Conservation (phyloP, 2,329 filamentous ascomycete species). For the Colletotrichum sp. region DNA sequence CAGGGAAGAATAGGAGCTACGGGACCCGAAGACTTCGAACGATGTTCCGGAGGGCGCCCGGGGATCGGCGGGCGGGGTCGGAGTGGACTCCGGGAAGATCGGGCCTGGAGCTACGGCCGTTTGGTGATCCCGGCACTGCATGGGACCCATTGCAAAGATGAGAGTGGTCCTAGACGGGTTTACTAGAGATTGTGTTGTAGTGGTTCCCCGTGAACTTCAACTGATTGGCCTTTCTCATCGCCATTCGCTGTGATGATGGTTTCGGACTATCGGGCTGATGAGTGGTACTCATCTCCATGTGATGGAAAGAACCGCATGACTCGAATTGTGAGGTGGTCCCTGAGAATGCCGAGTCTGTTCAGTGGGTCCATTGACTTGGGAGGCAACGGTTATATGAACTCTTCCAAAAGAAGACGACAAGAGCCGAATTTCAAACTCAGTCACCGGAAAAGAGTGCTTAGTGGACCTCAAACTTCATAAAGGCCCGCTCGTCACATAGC, state of each 20-base stretch:
- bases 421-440: neutral
- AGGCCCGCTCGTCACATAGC: neutral
- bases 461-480: neutral
- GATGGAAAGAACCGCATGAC: neutral
- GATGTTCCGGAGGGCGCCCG: neutral
- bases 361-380: neutral
- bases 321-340: neutral
- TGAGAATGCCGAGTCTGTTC: neutral
- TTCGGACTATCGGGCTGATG: neutral
- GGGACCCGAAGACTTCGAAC: neutral
- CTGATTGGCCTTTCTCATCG: neutral
- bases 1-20: neutral
- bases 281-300: neutral
- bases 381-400: neutral
- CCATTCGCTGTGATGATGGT: neutral
- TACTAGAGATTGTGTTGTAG: neutral
- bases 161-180: neutral
- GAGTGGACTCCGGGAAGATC: neutral
- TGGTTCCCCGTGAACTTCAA: neutral
- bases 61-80: neutral
- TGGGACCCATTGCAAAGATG: neutral
- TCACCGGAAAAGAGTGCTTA: neutral
- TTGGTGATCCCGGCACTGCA: neutral
- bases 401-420: neutral
- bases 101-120: neutral